Evolutionary conservation across 257 asterid species (phyloP), one percentile per base, ranked within the genome.

Genomic region (Capsicum rhomboideum): DNA sequence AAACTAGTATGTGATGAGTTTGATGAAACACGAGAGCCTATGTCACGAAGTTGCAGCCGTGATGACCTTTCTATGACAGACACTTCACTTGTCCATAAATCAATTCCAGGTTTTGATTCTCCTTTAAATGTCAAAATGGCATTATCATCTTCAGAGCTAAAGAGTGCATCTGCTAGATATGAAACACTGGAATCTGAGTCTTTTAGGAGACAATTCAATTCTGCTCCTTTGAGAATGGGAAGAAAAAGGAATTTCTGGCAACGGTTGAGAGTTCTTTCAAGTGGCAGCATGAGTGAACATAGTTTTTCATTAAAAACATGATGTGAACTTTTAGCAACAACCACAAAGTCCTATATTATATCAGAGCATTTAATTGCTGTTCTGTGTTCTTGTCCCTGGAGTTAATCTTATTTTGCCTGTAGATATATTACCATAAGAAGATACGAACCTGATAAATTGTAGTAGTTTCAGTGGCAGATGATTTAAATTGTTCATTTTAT

Each of bases 211-310:
- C 91, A 94, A 61, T 96, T 89, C 80, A 94, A 94, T 67, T 96
- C 98, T 10, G 99, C 93, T 74, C 99, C 99, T 20, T 64, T 94
- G 83, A 89, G 86, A 74, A 83, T 85, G 93, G 95, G 83, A 83
- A 82, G 92, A 42, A 91, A 87, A 75, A 80, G 79, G 79, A 91
- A 83, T 31, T 91, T 96, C 72, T 96, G 99, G 99, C 92, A 92
- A 83, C 85, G 95, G 55, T 79, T 91, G 40, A 89, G 89, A 88
- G 91, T 91, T 31, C 40, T 90, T 83, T 90, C 97, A 0, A 84
- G 94, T 84, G 99, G 98, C 77, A 93, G 94, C 89, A 94, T 89
- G 97, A 95, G 98, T 77, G 97, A 93, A 82, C 93, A 91, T 82
- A 94, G 94, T 46, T 88, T 79, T 85, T 87, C 87, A 54, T 79